These are phyloP conservation scores for Pseudozyma flocculosa DNA, from an alignment of 1,284 basidiomycete genomes.

Conservation along the genomic window DNA sequence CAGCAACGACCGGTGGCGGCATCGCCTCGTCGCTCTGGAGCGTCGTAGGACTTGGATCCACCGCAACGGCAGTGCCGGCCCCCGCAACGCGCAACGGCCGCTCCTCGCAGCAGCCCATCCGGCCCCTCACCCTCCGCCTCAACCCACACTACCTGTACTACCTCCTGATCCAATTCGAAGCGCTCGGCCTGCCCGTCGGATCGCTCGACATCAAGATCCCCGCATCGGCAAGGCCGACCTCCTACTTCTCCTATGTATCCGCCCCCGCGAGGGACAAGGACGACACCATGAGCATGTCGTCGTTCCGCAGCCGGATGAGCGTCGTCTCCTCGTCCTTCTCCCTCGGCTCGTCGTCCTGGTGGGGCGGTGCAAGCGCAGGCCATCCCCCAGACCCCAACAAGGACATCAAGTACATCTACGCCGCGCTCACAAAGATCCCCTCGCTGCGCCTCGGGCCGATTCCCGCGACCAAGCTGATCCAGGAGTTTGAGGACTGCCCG, in stretches of 20 bases:
- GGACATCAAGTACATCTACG: slow-evolving; percentile 79
- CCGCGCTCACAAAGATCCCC: slow-evolving; percentile 81
- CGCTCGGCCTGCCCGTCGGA: slow-evolving; percentile 69
- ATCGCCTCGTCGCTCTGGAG: slow-evolving; percentile 23
- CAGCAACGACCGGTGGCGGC: neutral
- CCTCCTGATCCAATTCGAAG: slow-evolving; percentile 80
- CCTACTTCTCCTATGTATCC: slow-evolving; percentile 58
- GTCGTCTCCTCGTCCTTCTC: slow-evolving; percentile 69
- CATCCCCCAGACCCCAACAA: slow-evolving; percentile 64
- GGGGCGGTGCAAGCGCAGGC: slow-evolving; percentile 1
- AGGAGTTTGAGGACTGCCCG: slow-evolving; percentile 71
- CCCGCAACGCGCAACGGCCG: neutral
- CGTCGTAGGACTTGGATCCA: slow-evolving; percentile 23
- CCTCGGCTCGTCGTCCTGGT: slow-evolving; percentile 36
- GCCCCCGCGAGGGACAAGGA: slow-evolving; percentile 22
- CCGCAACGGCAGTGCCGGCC: neutral
- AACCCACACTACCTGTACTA: slow-evolving; percentile 85
- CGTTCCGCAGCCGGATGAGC: slow-evolving; percentile 75
- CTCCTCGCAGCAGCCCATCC: neutral
- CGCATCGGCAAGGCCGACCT: slow-evolving; percentile 61
- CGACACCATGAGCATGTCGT: slow-evolving; percentile 74
- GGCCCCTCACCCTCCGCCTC: slow-evolving; percentile 65
- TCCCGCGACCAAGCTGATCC: slow-evolving; percentile 67
- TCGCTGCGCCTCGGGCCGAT: slow-evolving; percentile 63
- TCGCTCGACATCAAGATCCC: slow-evolving; percentile 70